Base-by-base conservation (phyloP, 2,329 filamentous ascomycete genomes). In the Aureobasidium sp. region DNA sequence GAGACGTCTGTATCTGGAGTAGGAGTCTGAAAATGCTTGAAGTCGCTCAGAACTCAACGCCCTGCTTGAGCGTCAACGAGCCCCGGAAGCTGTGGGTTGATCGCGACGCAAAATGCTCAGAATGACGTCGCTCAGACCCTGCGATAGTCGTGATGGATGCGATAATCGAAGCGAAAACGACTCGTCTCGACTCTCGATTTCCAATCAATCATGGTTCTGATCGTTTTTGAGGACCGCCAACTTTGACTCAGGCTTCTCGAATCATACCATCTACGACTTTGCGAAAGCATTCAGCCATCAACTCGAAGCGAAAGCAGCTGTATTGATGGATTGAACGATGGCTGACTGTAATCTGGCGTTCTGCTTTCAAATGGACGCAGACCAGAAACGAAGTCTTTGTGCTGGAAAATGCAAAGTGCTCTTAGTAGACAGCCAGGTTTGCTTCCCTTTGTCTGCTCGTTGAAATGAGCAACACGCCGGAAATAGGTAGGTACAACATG, bases 391-490 rank as follows among this genome's bases (percentile, higher is more conserved):
- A 17, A 3, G 25, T 44, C 55, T 58, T 58, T 58, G 55, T 58
- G 31, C 47, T 20, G 9, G 5, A 47, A n/a, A 11, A 11, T 20
- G 20, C 20, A 5, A 57, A 34, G 17, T 25, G 34, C 15, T 5
- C 9, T 22, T 2, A 14, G 14, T 31, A 36, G 12, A 29, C 42
- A n/a, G 55, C 14, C 14, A 39, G 5, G 12, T 5, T 8, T 11
- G n/a, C 14, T 3, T 58, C 20, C 22, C 55, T 58, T 58, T 58
- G 42, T 58, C 9, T 36, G 31, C 15, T 29, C 20, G 37, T 34
- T 31, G 53, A 58, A 47, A 47, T 47, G 41, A 58, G 53, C 6
- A 57, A 37, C 15, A 37, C 1, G 29, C 55, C 55, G 55, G 55
- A 58, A 47, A 39, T 47, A 27, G 55, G 29, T 29, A 47, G 34